Conservation (phyloP, 1,139 yeast genomes). For the Diutina neorugosa region DNA sequence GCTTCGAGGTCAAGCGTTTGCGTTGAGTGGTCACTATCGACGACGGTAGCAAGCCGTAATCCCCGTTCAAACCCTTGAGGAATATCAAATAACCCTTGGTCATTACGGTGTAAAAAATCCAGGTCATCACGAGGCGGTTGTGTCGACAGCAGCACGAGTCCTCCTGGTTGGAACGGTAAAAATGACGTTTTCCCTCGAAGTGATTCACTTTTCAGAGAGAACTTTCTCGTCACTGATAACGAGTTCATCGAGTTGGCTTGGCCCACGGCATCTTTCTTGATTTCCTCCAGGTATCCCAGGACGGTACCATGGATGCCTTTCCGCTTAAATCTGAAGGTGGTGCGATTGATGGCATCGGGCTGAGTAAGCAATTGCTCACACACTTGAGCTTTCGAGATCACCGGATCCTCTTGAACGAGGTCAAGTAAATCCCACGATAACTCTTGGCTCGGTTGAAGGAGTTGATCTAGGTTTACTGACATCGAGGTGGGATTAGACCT, state of each 20-base stretch:
- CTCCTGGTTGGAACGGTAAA: constrained; percentile 93
- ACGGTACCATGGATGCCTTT: constrained; percentile 67
- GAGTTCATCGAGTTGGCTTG: constrained; percentile 56
- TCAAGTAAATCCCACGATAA: constrained; percentile 51
- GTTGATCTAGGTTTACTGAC: neutral
- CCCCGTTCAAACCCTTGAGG: constrained; percentile 83
- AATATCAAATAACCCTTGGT: constrained; percentile 62
- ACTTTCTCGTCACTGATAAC: constrained; percentile 57
- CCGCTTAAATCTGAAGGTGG: constrained; percentile 51
- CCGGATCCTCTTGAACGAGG: constrained; percentile 34
- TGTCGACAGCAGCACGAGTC: constrained; percentile 30
- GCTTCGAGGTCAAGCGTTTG: constrained; percentile 62
- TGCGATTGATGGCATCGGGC: constrained; percentile 44
- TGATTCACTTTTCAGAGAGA: constrained; percentile 48
- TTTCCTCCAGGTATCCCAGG: constrained; percentile 47
- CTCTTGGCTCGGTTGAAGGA: constrained; percentile 30
- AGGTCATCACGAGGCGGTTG: constrained; percentile 18
- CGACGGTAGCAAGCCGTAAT: constrained; percentile 18
- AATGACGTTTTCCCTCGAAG: constrained; percentile 63
- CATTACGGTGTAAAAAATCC: constrained; percentile 49
- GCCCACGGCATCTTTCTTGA: constrained; percentile 39
- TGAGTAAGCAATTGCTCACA: constrained; percentile 32
- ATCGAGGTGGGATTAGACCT: neutral
- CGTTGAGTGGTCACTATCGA: constrained; percentile 41
- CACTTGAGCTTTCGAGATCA: constrained; percentile 18